phyloP scores from a whole-genome alignment of 371 early-diverging fungal genomes.

The Apophysomyces sp. region DNA sequence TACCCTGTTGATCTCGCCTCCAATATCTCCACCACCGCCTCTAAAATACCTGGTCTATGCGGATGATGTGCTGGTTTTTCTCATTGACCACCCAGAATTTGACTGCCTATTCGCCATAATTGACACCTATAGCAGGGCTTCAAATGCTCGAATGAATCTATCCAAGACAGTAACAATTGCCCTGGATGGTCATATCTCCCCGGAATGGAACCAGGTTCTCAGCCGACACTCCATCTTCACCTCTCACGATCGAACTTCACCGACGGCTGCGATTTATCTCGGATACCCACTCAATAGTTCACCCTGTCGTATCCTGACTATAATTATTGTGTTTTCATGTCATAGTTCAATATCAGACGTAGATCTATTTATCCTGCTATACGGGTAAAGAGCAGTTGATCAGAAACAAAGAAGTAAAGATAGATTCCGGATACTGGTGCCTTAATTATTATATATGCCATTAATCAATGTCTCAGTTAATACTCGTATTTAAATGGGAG shows the following conservation, averaged over 20 bases:
- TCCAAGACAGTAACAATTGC: neutral
- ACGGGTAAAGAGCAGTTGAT: too few relatives aligned
- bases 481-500: too few relatives aligned
- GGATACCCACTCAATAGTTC: slow-evolving; percentile 24
- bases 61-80: slow-evolving; percentile 11
- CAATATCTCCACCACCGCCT: neutral
- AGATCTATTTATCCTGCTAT: too few relatives aligned
- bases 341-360: too few relatives aligned
- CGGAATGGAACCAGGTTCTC: neutral
- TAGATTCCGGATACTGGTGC: too few relatives aligned
- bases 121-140: neutral
- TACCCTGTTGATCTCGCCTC: neutral
- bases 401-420: too few relatives aligned
- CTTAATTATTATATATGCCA: too few relatives aligned
- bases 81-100: neutral
- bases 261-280: neutral
- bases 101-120: neutral
- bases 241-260: neutral
- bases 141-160: slow-evolving; percentile 4
- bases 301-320: too few relatives aligned
- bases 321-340: too few relatives aligned
- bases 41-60: slow-evolving; percentile 7
- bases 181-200: neutral
- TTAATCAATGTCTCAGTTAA: too few relatives aligned
- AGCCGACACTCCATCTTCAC: neutral